Evolutionary conservation across 345 rosid genomes (phyloP), one percentile per base, ranked within the genome.

Genomic region (Isatis tinctoria): DNA sequence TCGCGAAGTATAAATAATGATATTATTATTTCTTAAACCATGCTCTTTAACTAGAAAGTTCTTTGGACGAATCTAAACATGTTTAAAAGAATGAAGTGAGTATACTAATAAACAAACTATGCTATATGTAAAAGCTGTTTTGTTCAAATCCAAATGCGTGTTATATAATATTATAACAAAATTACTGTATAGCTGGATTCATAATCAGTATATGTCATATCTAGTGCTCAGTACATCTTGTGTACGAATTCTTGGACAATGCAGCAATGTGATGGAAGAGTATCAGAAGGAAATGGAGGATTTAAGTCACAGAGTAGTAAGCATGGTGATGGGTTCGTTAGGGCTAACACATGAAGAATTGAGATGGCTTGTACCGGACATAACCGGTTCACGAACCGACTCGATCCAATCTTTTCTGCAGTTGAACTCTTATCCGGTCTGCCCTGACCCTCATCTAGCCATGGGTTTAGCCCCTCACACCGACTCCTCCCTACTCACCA

Each of bases 381-480:
- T 44, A 60, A 57, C 20, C 3, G 73, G 59, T n/a, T 27, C 58
- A 63, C 58, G 52, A 44, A 10, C 76, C 10, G 1, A 32, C 17
- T 39, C 54, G 1, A 49, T 71, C 24, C 85, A 74, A 24, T 70
- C 72, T 2, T 65, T 75, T 16, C 70, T 85, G n/a, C 91, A 85
- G 65, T 62, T 83, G 39, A 85, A 87, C 61, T 87, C 88, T 0
- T 87, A 85, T 66, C 87, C 88, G 3, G 58, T 74, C n/a, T 85
- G 88, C 49, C 88, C 88, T 6, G 82, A 82, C 17, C 88, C 88
- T 6, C 67, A 52, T 24, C 76, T 53, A 54, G 85, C 88, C 33
- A 82, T 87, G 82, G 88, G 88, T 65, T 63, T 83, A 28, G 83
- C 83, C 10, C 85, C 86, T 1, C 88, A 87, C 81, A 85, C 83